Evolutionary conservation across 2,329 filamentous ascomycete genomes (phyloP).

Genomic region (Fusarium armeniacum): DNA sequence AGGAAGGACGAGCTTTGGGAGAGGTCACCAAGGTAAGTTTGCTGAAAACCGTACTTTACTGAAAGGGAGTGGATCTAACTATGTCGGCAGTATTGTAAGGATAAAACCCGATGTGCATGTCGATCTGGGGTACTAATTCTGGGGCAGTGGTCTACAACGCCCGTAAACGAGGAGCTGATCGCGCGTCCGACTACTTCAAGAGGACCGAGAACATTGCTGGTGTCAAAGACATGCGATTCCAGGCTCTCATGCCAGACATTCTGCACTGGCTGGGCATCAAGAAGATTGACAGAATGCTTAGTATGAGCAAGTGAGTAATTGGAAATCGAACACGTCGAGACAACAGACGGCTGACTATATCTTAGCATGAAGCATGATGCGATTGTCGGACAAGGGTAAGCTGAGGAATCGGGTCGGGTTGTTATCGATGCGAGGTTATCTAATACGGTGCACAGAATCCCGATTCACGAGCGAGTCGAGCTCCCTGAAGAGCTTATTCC

Average conservation of each 20-base stretch:
- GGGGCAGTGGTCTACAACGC: conserved; percentile 78
- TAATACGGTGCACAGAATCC: conserved; percentile 67
- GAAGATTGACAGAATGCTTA: conserved; percentile 98
- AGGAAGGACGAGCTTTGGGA: conserved; percentile 93
- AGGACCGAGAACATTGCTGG: conserved; percentile 98
- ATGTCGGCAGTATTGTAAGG: conserved; percentile 44
- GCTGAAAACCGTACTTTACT: conserved; percentile 2
- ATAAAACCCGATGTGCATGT: conserved; percentile 13
- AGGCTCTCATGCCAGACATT: conserved; percentile 97
- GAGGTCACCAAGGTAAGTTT: conserved; percentile 90
- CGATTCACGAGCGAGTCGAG: conserved; percentile 89
- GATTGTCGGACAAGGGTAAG: conserved; percentile 83
- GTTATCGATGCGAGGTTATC: conserved; percentile 32
- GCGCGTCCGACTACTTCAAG: conserved; percentile 93
- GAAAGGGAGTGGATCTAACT: conserved; percentile 33
- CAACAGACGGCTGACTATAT: conserved; percentile 47
- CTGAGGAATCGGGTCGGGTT: conserved; percentile 21
- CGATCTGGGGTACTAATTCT: conserved; percentile 41
- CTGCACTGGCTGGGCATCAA: conserved; percentile 98
- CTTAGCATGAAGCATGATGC: conserved; percentile 89
- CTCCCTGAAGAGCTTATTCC: conserved; percentile 96
- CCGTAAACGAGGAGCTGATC: conserved; percentile 81
- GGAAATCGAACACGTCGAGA: conserved; percentile 23
- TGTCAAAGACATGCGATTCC: conserved; percentile 97
- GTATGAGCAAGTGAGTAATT: conserved; percentile 90